phyloP scores from a whole-genome alignment of 768 basidiomycete genomes.

The Leccinum arenicola region DNA sequence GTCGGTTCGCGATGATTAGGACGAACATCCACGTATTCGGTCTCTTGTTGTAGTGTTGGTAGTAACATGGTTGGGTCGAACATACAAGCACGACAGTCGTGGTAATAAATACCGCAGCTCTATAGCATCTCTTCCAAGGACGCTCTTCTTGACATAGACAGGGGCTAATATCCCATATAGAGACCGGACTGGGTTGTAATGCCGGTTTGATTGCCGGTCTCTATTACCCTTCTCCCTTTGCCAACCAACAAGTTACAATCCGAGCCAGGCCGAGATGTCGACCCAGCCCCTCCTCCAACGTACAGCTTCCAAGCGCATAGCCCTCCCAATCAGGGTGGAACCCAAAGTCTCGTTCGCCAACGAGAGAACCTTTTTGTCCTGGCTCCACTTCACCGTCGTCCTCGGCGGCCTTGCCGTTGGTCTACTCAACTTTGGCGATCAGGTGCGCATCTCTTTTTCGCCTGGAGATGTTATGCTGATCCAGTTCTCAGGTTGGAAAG shows the following conservation, averaged over 20 bases:
- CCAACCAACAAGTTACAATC: neutral
- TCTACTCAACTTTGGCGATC: slow-evolving; percentile 96
- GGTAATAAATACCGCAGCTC: slow-evolving; percentile 3
- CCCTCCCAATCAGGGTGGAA: slow-evolving; percentile 91
- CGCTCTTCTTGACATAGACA: neutral
- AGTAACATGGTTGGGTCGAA: slow-evolving; percentile 13
- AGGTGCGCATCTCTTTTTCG: slow-evolving; percentile 41
- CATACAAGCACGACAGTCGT: neutral
- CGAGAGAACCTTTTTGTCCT: slow-evolving; percentile 95
- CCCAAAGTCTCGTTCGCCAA: slow-evolving; percentile 95
- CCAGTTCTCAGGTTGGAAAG: slow-evolving; percentile 69
- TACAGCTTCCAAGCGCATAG: slow-evolving; percentile 90
- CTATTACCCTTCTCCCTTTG: neutral
- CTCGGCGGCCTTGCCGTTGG: slow-evolving; percentile 96
- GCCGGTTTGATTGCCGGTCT: slow-evolving; percentile 7
- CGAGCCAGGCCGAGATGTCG: slow-evolving; percentile 58
- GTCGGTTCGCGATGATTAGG: slow-evolving; percentile 16
- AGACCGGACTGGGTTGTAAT: slow-evolving; percentile 9
- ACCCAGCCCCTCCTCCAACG: slow-evolving; percentile 97
- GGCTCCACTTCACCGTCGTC: slow-evolving; percentile 98
- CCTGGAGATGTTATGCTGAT: neutral
- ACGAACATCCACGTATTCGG: slow-evolving; percentile 26
- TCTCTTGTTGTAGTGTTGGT: slow-evolving; percentile 14
- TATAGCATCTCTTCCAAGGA: slow-evolving; percentile 11
- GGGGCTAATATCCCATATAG: slow-evolving; percentile 21